These are phyloP conservation scores for Raffaelea albimanens DNA, from an alignment of 2,329 filamentous ascomycete genomes.

Conservation along the genomic window DNA sequence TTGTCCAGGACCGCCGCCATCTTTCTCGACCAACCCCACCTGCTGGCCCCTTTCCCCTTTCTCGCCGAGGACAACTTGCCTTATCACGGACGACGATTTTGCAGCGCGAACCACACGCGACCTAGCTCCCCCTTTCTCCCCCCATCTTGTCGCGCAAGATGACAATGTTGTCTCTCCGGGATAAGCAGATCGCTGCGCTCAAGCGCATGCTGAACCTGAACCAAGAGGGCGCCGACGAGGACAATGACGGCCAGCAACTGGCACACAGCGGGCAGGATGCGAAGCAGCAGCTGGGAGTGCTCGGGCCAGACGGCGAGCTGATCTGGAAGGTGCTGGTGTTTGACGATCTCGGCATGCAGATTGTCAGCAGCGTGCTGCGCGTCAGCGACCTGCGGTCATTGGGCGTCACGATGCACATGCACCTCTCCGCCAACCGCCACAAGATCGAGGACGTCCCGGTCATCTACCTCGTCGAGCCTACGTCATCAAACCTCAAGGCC, in stretches of 20 bases:
- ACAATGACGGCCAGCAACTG: conserved; percentile 52
- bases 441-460: conserved; percentile 94
- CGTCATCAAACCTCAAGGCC: conserved; percentile 63
- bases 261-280: conserved; percentile 43
- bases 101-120: no score
- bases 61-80: no score
- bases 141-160: neutral
- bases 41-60: neutral
- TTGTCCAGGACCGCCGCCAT: neutral
- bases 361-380: conserved; percentile 90
- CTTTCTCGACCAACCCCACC: neutral
- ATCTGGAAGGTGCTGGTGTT: conserved; percentile 98
- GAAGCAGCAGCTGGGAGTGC: conserved; percentile 59
- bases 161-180: conserved; percentile 14
- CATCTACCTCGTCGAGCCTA: conserved; percentile 93
- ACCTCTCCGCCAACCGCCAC: conserved; percentile 69
- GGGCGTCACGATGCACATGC: conserved; percentile 97
- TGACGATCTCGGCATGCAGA: conserved; percentile 80
- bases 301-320: conserved; percentile 80
- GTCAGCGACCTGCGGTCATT: conserved; percentile 88
- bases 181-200: conserved; percentile 41
- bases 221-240: conserved; percentile 49
- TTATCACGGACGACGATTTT: no score
- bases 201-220: conserved; percentile 96
- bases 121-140: neutral